Base-by-base conservation (phyloP, 345 rosid species). In the Leavenworthia alabamica region DNA sequence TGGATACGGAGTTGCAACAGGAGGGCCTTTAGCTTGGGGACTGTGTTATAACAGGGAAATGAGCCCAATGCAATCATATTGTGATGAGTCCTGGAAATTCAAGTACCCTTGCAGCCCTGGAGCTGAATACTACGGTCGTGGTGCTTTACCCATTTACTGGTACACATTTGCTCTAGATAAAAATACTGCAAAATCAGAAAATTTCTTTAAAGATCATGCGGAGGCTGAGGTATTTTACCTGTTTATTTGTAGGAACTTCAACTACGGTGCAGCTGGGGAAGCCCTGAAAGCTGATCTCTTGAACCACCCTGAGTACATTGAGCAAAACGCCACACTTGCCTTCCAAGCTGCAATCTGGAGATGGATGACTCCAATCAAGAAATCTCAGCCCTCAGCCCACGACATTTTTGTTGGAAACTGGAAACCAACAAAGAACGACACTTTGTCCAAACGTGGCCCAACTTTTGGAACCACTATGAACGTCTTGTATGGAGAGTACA, bases 21-120 rank as follows among this genome's bases (percentile, higher is more conserved):
- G 99, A 74, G 99, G 99, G 65, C 99, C 99, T 11, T 59, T 77
- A 28, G 97, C 99, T 53, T 93, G 88, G 88, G 97, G 99, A 12
- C 90, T 93, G 36, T 93, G 99, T 82, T 89, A 73, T 66, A 93
- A 83, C 45, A 81, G 61, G 62, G 99, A 93, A 77, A 81, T 93
- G 99, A 93, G 96, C 68, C 99, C 99, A 33, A 80, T 80, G 64
- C 86, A 84, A 74, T 76, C 80, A 15, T 89, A 89, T 72, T 93
- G 99, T 64, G 88, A 89, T 60, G 88, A 87, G 0, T 67, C 39
- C 55, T 93, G 79, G 80, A 83, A 87, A 66, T 74, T 33, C 61
- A 73, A 54, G 19, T 89, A 56, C 71, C 99, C 99, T 44, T 93
- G 99, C 52, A 10, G 63, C 58, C 97, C 99, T 50, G 99, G 99